Evolutionary conservation across 2,329 filamentous ascomycete genomes (phyloP).

Genomic region (Fusarium sacchari): DNA sequence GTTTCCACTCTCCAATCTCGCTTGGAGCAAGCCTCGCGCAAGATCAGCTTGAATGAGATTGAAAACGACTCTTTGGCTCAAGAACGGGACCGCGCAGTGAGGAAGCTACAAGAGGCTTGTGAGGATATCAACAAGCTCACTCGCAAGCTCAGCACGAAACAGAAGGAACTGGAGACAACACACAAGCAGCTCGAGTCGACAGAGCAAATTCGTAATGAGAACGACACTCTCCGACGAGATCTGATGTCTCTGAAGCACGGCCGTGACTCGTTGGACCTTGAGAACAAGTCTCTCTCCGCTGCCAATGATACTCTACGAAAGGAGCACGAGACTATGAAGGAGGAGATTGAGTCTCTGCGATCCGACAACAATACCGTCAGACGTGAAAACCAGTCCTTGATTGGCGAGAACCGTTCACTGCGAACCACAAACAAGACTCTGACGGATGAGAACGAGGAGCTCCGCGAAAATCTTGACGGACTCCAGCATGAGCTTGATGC

Average conservation of each 20-base stretch:
- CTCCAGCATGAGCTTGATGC: conserved; percentile 55
- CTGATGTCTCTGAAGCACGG: conserved; percentile 53
- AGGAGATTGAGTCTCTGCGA: conserved; percentile 55
- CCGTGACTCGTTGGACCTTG: conserved; percentile 50
- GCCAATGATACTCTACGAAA: conserved; percentile 54
- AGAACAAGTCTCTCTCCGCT: conserved; percentile 54
- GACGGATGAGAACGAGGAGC: conserved; percentile 56
- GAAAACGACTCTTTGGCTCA: conserved; percentile 69
- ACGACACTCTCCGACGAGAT: conserved; percentile 55
- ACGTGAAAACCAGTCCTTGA: conserved; percentile 55
- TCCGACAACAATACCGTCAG: conserved; percentile 54
- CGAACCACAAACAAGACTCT: conserved; percentile 54
- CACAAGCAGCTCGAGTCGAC: conserved; percentile 55
- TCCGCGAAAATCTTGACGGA: conserved; percentile 54
- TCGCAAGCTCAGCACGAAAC: conserved; percentile 53
- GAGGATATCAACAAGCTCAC: conserved; percentile 64
- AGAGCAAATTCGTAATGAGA: conserved; percentile 52
- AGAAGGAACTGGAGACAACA: conserved; percentile 55
- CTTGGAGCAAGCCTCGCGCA: conserved; percentile 70
- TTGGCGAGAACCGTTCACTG: conserved; percentile 58
- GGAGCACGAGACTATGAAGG: conserved; percentile 50
- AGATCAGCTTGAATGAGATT: conserved; percentile 70
- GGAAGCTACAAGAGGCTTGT: conserved; percentile 70
- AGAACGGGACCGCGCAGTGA: conserved; percentile 73
- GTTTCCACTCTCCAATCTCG: conserved; percentile 69